A percentile compares a stretch with the other conserved stretches of the same genome.
Evolutionary conservation across 352 stramenopile species (phyloP).

Genomic region (Bremia lactucae): DNA sequence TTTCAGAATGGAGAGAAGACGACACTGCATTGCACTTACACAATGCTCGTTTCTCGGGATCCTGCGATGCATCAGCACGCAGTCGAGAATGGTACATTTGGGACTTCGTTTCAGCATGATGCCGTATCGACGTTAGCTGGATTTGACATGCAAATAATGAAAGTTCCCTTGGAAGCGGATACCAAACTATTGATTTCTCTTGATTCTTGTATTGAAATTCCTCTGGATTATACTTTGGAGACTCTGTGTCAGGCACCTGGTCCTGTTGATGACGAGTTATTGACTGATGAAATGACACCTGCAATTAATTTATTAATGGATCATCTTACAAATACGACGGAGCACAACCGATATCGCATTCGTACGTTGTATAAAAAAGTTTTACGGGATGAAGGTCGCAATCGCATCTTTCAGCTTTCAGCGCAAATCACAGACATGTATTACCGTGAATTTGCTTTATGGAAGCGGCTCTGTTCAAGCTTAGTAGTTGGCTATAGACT

Average conservation of each 20-base stretch:
- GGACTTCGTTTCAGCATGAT: slow-evolving; percentile 55
- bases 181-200: slow-evolving; percentile 50
- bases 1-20: slow-evolving; percentile 26
- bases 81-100: slow-evolving; percentile 19
- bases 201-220: slow-evolving; percentile 17
- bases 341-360: slow-evolving; percentile 56
- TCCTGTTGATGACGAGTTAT: background rate
- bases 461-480: slow-evolving; percentile 66
- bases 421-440: slow-evolving; percentile 46
- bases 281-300: slow-evolving; percentile 57
- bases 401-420: slow-evolving; percentile 16
- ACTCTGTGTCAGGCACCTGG: slow-evolving; percentile 1
- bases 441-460: slow-evolving; percentile 64
- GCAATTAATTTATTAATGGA: slow-evolving; percentile 69
- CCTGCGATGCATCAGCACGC: slow-evolving; percentile 13
- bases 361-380: slow-evolving; percentile 41
- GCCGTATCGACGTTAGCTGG: slow-evolving; percentile 35
- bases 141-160: slow-evolving; percentile 31
- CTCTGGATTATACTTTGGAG: background rate
- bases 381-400: slow-evolving; percentile 19
- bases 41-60: slow-evolving; percentile 23
- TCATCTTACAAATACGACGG: slow-evolving; percentile 62
- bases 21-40: slow-evolving; percentile 26
- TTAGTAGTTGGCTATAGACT: slow-evolving; percentile 46
- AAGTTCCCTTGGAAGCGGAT: slow-evolving; percentile 22